Percentiles rank a stretch among this genome's conserved stretches.
phyloP scores from a whole-genome alignment of 116 monocot species.

The Dioscorea cayenensis region DNA sequence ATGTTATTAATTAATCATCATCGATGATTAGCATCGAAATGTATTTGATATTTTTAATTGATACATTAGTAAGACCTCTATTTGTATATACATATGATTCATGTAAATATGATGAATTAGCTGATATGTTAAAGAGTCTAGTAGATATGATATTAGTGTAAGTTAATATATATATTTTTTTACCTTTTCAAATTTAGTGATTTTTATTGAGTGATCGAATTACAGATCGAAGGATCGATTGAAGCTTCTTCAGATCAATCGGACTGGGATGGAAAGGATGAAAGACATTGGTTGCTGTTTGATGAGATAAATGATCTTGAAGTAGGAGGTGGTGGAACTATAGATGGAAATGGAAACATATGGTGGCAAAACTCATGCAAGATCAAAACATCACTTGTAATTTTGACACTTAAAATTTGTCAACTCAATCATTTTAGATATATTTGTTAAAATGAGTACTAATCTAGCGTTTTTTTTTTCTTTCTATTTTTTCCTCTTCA shows the following conservation, averaged over 20 bases:
- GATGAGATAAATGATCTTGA: constrained; percentile 18
- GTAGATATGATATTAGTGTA: too few relatives aligned
- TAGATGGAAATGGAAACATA: constrained; percentile 53
- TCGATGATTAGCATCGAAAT: too few relatives aligned
- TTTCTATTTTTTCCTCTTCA: constrained; percentile 21
- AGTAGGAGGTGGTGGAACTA: constrained; percentile 54
- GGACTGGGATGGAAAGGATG: constrained; percentile 29
- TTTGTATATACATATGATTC: too few relatives aligned
- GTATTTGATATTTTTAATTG: too few relatives aligned
- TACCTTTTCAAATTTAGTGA: neutral
- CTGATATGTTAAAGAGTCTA: too few relatives aligned
- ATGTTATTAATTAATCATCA: too few relatives aligned
- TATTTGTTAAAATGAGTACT: neutral
- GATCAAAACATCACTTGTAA: constrained; percentile 35
- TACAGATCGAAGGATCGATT: constrained; percentile 56
- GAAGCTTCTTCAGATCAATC: constrained; percentile 43
- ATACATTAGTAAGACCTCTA: neutral
- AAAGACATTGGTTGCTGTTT: constrained; percentile 48
- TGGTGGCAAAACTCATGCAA: constrained; percentile 90
- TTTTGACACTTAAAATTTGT: neutral
- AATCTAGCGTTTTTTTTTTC: neutral
- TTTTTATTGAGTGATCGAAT: neutral
- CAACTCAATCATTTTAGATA: neutral
- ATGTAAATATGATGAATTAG: too few relatives aligned
- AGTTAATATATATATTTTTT: too few relatives aligned